Evolutionary conservation across 495 filamentous ascomycete genomes (phyloP).

Genomic region (Pseudevernia furfuracea): DNA sequence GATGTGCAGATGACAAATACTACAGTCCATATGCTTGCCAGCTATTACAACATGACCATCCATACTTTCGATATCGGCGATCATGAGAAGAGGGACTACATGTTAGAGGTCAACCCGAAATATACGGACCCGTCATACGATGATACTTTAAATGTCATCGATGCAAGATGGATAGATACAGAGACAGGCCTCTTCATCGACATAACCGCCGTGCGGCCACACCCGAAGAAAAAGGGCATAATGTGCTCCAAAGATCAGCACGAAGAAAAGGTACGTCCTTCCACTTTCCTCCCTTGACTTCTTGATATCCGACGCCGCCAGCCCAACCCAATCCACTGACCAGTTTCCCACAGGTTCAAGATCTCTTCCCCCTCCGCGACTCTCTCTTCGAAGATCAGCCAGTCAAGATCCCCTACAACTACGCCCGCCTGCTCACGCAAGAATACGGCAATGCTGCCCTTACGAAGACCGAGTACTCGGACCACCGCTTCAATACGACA

Average conservation of each 20-base stretch:
- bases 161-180: slow-evolving; percentile 55
- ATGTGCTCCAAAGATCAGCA: slow-evolving; percentile 55
- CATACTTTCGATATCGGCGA: slow-evolving; percentile 36
- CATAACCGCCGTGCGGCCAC: slow-evolving; percentile 49
- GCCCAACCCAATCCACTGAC: not conserved
- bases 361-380: slow-evolving; percentile 73
- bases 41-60: slow-evolving; percentile 57
- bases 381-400: slow-evolving; percentile 69
- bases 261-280: slow-evolving; percentile 37
- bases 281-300: not conserved
- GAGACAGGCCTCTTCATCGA: slow-evolving; percentile 56
- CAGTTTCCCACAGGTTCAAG: slow-evolving; percentile 38
- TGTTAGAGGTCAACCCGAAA: slow-evolving; percentile 55
- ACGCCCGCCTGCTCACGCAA: slow-evolving; percentile 59
- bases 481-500: slow-evolving; percentile 33
- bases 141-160: slow-evolving; percentile 51
- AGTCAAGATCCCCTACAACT: slow-evolving; percentile 69
- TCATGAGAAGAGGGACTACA: slow-evolving; percentile 40
- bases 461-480: slow-evolving; percentile 54
- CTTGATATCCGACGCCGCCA: not conserved
- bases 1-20: slow-evolving; percentile 52
- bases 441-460: slow-evolving; percentile 68
- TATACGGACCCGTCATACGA: slow-evolving; percentile 40
- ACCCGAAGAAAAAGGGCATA: slow-evolving; percentile 33
- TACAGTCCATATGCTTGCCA: slow-evolving; percentile 49